Evolutionary conservation across 2,329 filamentous ascomycete species (phyloP).

Genomic region (Trichophyton equinum): DNA sequence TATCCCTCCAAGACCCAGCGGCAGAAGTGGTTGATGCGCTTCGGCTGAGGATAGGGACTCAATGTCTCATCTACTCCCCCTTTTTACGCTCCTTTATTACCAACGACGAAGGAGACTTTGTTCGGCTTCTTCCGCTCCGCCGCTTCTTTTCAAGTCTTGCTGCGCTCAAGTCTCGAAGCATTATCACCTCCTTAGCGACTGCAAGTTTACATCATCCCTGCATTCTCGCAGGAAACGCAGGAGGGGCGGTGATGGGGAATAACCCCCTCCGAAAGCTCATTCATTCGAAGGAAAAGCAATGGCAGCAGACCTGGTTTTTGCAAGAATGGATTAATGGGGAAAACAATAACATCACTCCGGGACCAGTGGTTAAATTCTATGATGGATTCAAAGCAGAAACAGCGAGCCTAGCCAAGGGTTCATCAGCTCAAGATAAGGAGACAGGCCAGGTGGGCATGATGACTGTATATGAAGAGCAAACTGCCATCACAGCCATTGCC

Average conservation of each 20-base stretch:
- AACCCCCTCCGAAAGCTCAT: constrained; percentile 42
- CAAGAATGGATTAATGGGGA: constrained; percentile 40
- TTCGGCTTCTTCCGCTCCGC: constrained; percentile 38
- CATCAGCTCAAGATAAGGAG: constrained; percentile 21
- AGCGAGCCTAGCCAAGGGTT: constrained; percentile 22
- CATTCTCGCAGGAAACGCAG: constrained; percentile 40
- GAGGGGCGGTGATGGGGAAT: constrained; percentile 39
- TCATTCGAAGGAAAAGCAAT: constrained; percentile 39
- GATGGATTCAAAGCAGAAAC: constrained; percentile 34
- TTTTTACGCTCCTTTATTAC: constrained; percentile 42
- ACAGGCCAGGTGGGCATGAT: constrained; percentile 19
- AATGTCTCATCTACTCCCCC: constrained; percentile 43
- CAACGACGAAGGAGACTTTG: constrained; percentile 43
- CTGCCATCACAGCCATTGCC: constrained; percentile 47
- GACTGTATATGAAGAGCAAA: constrained; percentile 49
- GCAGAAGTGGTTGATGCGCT: constrained; percentile 34
- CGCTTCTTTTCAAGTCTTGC: constrained; percentile 41
- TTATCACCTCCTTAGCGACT: constrained; percentile 23
- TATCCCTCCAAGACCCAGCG: constrained; percentile 39
- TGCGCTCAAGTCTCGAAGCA: constrained; percentile 35
- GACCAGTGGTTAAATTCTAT: constrained; percentile 31
- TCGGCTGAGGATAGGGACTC: constrained; percentile 39
- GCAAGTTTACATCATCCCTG: constrained; percentile 39
- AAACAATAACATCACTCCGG: constrained; percentile 10
- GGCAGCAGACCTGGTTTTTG: constrained; percentile 45